Percentiles rank a stretch among this genome's conserved stretches.
Conservation (phyloP, 768 basidiomycete genomes). For the Termitomyces sp. region DNA sequence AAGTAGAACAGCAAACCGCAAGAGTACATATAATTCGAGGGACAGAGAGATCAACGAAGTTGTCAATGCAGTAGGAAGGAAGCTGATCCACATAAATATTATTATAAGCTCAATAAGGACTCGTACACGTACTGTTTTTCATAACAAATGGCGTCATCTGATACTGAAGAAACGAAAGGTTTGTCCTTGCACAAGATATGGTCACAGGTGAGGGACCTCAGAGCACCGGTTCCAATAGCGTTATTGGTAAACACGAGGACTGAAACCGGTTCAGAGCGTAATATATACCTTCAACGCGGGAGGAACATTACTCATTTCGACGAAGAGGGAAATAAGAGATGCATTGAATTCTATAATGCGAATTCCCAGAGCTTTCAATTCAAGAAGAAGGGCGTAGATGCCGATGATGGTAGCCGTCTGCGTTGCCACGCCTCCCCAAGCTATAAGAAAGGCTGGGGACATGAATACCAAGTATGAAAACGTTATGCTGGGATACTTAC, state of each 20-base stretch:
- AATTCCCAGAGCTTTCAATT: constrained; percentile 10
- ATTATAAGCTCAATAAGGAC: background rate
- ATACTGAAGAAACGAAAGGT: background rate
- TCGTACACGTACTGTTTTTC: constrained; percentile 12
- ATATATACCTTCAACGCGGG: background rate
- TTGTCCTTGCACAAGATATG: background rate
- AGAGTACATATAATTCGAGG: constrained; percentile 5
- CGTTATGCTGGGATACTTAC: background rate
- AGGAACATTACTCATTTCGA: constrained; percentile 5
- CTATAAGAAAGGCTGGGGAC: constrained; percentile 10
- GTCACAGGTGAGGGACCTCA: background rate
- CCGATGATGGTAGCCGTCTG: constrained; percentile 11
- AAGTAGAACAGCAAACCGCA: constrained; percentile 4
- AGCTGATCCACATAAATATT: background rate
- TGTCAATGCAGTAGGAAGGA: constrained; percentile 11
- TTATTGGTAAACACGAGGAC: constrained; percentile 12
- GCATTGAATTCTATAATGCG: constrained; percentile 5
- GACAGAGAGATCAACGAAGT: constrained; percentile 6
- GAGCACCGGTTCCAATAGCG: constrained; percentile 7
- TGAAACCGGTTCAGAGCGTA: background rate
- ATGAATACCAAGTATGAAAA: background rate
- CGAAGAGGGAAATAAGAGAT: constrained; percentile 2
- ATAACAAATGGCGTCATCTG: constrained; percentile 7
- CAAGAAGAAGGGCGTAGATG: constrained; percentile 6
- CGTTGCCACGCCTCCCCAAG: constrained; percentile 14